phyloP scores from a whole-genome alignment of 2,329 filamentous ascomycete species.

The Talaromyces pinophilus region DNA sequence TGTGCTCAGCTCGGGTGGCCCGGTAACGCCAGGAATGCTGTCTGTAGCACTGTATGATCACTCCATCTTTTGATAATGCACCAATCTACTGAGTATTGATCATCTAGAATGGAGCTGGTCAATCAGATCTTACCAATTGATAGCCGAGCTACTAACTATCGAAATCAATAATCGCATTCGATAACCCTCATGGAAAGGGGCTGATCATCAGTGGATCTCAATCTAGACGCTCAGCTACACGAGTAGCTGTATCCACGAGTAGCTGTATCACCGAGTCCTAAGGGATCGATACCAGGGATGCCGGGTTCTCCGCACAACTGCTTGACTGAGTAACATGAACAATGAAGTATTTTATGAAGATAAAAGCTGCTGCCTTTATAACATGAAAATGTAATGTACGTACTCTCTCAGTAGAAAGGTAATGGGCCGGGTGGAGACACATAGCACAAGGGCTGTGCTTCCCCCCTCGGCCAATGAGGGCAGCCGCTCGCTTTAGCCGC shows the following conservation, averaged over 20 bases:
- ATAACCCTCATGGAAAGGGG: neutral
- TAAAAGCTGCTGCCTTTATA: neutral
- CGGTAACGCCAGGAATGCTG: constrained; percentile 13
- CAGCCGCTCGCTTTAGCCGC: constrained; percentile 2
- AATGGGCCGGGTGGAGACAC: neutral
- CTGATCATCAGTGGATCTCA: constrained; percentile 7
- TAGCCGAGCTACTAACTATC: neutral
- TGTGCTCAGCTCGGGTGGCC: constrained; percentile 2
- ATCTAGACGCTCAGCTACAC: neutral
- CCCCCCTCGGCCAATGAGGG: neutral
- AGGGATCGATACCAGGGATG: neutral
- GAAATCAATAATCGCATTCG: neutral
- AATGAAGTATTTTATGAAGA: neutral
- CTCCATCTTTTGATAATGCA: neutral
- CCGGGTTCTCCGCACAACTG: neutral
- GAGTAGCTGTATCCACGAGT: neutral
- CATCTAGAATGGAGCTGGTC: neutral
- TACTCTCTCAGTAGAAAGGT: too few relatives aligned
- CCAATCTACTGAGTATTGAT: neutral
- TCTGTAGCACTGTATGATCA: neutral
- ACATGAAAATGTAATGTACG: neutral
- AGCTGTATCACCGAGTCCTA: neutral
- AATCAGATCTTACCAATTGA: neutral
- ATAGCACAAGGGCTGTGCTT: constrained; percentile 9
- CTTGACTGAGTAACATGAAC: neutral